Evolutionary conservation across 2,329 filamentous ascomycete genomes (phyloP), one percentile per base, ranked within the genome.

Genomic region (Verticillium zaregamsianum): DNA sequence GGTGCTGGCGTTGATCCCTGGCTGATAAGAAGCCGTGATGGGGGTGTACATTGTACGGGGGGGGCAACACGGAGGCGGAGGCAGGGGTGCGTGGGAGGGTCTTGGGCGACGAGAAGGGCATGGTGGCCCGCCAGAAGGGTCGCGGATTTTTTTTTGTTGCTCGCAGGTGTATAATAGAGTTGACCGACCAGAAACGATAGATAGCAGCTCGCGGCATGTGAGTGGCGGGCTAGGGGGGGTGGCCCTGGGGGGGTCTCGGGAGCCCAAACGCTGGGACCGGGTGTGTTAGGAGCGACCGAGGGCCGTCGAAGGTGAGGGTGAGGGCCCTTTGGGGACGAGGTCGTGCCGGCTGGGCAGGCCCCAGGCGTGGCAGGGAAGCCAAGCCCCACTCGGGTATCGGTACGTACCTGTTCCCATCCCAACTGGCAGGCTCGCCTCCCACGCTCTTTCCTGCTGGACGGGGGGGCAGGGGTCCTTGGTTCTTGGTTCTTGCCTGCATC

Each of bases 131-230:
- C 39, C 39, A 45, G 39, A 45, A 45, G 39, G 39, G 39, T 45
- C 20, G 45, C 45, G 45, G 45, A 49, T 49, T 49, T 49, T 49
- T 28, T 28, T 28, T 28, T 28, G 28, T 28, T 35, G 45, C 45
- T 49, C 45, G 45, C 45, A 14, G 45, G 45, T 49, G 55, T 58
- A 40, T 58, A 58, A 58, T 52, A 58, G 57, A 58, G 57, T 40
- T 52, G 57, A 58, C 39, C 45, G 57, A 39, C 33, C 45, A 32
- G 45, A 58, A 58, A 58, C 35, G 39, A 58, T 17, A 58, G 57
- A 58, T 58, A 58, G 39, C 31, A 58, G 57, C 28, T 32, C 12
- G 20, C 25, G 57, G 37, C 57, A 31, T 52, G 57, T 52, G 57
- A 58, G 57, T 58, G 57, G 57, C 28, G 57, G 23, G n/a, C 7